phyloP scores from a whole-genome alignment of 108 stramenopile species.

The Aurantiochytrium sp. region DNA sequence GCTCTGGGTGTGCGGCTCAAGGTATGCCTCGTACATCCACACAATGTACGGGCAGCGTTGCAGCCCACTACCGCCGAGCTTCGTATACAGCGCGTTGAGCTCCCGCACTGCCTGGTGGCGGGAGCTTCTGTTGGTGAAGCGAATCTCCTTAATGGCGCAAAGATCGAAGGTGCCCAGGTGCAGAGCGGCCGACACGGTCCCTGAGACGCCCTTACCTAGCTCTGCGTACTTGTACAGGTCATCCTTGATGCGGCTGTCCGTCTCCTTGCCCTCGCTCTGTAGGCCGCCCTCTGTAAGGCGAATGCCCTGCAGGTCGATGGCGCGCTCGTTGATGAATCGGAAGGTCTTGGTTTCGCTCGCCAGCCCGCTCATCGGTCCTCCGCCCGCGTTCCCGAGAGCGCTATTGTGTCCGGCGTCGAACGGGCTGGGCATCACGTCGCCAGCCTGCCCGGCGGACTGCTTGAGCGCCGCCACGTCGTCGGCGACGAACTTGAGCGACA shows the following conservation, averaged over 20 bases:
- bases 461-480: too few relatives aligned
- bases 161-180: constrained; percentile 58
- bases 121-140: constrained; percentile 48
- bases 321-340: neutral
- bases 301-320: neutral
- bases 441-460: too few relatives aligned
- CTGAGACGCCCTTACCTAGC: constrained; percentile 60
- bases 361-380: neutral
- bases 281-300: neutral
- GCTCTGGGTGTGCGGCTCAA: constrained; percentile 41
- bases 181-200: constrained; percentile 54
- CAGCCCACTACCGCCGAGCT: neutral
- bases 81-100: constrained; percentile 48
- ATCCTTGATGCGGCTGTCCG: constrained; percentile 31
- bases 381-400: too few relatives aligned
- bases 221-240: constrained; percentile 44
- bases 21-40: constrained; percentile 60
- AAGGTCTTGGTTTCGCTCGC: neutral
- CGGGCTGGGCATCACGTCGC: too few relatives aligned
- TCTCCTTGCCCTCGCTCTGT: neutral
- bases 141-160: constrained; percentile 63
- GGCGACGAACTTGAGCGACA: neutral
- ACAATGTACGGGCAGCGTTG: constrained; percentile 47
- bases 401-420: neutral
- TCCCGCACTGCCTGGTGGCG: constrained; percentile 56